These are phyloP conservation scores for Fusarium sp. DNA, from an alignment of 2,329 filamentous ascomycete species.

Conservation along the genomic window DNA sequence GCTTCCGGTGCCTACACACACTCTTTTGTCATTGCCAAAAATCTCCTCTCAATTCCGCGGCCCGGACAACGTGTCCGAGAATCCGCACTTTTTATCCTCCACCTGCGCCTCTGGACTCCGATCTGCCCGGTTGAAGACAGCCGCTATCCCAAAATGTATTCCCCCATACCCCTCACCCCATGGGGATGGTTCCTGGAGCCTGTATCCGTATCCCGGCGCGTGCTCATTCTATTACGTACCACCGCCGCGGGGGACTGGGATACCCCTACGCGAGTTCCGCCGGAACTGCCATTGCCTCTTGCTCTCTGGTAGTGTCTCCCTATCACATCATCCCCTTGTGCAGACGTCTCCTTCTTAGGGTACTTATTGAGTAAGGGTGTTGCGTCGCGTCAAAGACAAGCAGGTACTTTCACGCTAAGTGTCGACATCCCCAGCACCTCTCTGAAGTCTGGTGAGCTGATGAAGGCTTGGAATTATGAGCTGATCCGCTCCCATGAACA, in stretches of 20 bases:
- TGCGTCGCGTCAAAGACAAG: background rate
- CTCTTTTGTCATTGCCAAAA: background rate
- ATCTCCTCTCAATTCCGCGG: background rate
- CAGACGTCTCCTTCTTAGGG: no score
- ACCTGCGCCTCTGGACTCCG: background rate
- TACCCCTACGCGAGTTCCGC: background rate
- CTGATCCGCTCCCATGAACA: background rate
- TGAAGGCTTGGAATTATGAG: background rate
- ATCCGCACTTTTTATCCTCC: background rate
- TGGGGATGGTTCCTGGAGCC: background rate
- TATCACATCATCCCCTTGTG: background rate
- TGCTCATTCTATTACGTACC: background rate
- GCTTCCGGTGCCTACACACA: background rate
- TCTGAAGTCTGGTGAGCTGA: background rate
- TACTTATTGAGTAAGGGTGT: background rate
- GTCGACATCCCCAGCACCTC: background rate
- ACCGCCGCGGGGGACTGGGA: background rate
- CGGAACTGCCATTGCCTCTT: background rate
- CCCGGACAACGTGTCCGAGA: background rate
- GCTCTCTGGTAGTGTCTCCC: background rate
- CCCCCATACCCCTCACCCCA: background rate
- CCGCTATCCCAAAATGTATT: background rate
- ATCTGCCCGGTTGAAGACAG: background rate
- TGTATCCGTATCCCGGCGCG: background rate
- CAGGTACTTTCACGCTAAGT: background rate